Base-by-base conservation (phyloP, 345 rosid species). In the Anastatica hierochuntica region DNA sequence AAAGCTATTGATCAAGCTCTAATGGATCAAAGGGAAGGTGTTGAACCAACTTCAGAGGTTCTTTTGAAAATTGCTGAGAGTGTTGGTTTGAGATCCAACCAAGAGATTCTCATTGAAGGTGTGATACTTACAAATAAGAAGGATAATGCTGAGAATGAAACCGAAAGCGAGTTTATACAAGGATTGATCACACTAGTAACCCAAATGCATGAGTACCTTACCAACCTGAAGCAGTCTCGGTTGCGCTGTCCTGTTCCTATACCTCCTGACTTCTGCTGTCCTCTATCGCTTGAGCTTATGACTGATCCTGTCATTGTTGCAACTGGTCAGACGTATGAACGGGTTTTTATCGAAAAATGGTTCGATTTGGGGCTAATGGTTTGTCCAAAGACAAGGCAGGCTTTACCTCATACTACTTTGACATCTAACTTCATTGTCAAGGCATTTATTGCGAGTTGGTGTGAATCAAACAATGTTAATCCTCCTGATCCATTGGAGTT, bases 231-330 rank as follows among this genome's bases (percentile, higher is more conserved):
- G 74, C 95, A 83, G 71, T 74, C 96, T 8, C 77, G 72, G 74
- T 63, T 76, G 57, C 39, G 29, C 40, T 77, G 81, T 64, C 81
- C 81, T 0, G 76, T 85, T 42, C 70, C 85, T 37, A 82, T 85
- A 51, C 97, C 97, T 46, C 29, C 84, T 27, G 99, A 94, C 60
- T 94, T 82, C 21, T 74, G 85, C 58, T 88, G 97, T 51, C 95
- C 96, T 38, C 80, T 94, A 5, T 88, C 99, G 6, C 92, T 88
- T 26, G 87, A 83, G 70, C 79, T 94, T 72, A 94, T 94, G 99
- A 80, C 80, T 23, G 96, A 88, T 80, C 99, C 97, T 27, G 97
- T 94, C 49, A 88, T 85, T 56, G 87, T 85, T 16, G 72, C 84
- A 33, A 80, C 96, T 16, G 97, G 99, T 49, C 89, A 94, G 64